A percentile compares a stretch with the other conserved stretches of the same genome.
phyloP scores from a whole-genome alignment of 371 early-diverging fungal species.

The Rhizopus microsporus region DNA sequence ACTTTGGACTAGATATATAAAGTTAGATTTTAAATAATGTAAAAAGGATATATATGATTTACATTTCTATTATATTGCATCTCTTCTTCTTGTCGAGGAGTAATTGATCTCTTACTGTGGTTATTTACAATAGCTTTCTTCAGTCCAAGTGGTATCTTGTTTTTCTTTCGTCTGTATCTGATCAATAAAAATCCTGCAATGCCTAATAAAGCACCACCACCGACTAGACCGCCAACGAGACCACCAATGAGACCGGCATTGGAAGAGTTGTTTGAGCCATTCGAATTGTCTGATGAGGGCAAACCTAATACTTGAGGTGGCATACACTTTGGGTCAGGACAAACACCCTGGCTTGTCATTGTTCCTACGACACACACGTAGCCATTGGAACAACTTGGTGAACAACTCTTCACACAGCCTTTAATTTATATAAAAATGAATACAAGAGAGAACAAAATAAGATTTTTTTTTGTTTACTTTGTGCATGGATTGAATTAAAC shows the following conservation, averaged over 20 bases:
- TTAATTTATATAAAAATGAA: slow-evolving; percentile 8
- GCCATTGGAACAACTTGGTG: slow-evolving; percentile 28
- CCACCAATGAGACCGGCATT: slow-evolving; percentile 45
- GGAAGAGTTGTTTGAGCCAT: slow-evolving; percentile 23
- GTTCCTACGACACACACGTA: slow-evolving; percentile 38
- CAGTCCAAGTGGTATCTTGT: slow-evolving; percentile 30
- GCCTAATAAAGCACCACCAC: slow-evolving; percentile 29
- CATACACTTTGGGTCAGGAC: slow-evolving; percentile 43
- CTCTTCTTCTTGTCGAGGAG: slow-evolving; percentile 14
- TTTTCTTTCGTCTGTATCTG: slow-evolving; percentile 27
- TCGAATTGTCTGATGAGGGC: slow-evolving; percentile 12
- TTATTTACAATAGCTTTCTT: slow-evolving; percentile 4
- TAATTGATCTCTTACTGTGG: slow-evolving; percentile 1
- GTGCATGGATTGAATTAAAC: slow-evolving; percentile 4
- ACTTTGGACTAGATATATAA: slow-evolving; percentile 7
- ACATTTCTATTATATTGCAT: slow-evolving; percentile 7
- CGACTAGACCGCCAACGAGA: slow-evolving; percentile 36
- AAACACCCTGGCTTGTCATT: slow-evolving; percentile 43
- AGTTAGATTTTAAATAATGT: neutral
- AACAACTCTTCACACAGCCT: slow-evolving; percentile 32
- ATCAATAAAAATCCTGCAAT: slow-evolving; percentile 16
- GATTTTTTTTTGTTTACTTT: slow-evolving; percentile 10
- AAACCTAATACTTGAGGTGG: slow-evolving; percentile 26
- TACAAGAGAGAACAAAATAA: neutral
- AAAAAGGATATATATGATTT: neutral